phyloP scores from a whole-genome alignment of 495 filamentous ascomycete species.

The Neurospora africana region DNA sequence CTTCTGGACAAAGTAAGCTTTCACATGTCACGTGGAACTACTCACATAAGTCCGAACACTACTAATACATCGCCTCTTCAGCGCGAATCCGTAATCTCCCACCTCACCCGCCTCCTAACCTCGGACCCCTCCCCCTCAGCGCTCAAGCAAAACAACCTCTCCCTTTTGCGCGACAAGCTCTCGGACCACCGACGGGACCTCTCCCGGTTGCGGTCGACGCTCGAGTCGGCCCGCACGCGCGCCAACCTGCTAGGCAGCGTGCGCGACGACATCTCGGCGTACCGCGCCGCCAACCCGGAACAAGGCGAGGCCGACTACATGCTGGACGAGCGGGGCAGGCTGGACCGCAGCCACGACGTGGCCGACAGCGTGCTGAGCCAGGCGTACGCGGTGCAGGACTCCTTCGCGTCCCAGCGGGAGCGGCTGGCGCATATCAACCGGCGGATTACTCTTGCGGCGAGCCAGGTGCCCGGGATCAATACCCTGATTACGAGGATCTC shows the following conservation, averaged over 20 bases:
- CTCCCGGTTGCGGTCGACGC: conserved; percentile 52
- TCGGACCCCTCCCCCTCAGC: conserved; percentile 88
- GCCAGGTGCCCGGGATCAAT: conserved; percentile 88
- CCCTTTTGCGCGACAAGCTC: conserved; percentile 84
- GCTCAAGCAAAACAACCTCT: conserved; percentile 87
- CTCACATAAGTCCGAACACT: not conserved
- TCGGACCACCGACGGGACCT: conserved; percentile 79
- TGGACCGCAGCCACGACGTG: conserved; percentile 80
- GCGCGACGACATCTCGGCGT: conserved; percentile 81
- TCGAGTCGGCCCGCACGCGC: conserved; percentile 68
- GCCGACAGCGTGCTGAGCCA: conserved; percentile 88
- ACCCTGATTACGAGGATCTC: conserved; percentile 88
- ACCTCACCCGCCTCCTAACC: conserved; percentile 83
- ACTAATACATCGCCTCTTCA: conserved; percentile 19
- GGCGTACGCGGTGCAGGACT: conserved; percentile 94
- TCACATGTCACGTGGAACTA: not conserved
- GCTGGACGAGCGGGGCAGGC: conserved; percentile 73
- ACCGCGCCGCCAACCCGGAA: conserved; percentile 69
- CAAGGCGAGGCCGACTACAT: conserved; percentile 89
- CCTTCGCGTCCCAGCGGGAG: conserved; percentile 78
- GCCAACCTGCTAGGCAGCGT: conserved; percentile 88
- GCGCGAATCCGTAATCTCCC: conserved; percentile 72
- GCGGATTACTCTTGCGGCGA: conserved; percentile 76
- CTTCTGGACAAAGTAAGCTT: conserved; percentile 60
- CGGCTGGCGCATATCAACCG: conserved; percentile 76